These are phyloP conservation scores for Verticillium isaacii DNA, from an alignment of 2,329 filamentous ascomycete genomes.

Conservation along the genomic window DNA sequence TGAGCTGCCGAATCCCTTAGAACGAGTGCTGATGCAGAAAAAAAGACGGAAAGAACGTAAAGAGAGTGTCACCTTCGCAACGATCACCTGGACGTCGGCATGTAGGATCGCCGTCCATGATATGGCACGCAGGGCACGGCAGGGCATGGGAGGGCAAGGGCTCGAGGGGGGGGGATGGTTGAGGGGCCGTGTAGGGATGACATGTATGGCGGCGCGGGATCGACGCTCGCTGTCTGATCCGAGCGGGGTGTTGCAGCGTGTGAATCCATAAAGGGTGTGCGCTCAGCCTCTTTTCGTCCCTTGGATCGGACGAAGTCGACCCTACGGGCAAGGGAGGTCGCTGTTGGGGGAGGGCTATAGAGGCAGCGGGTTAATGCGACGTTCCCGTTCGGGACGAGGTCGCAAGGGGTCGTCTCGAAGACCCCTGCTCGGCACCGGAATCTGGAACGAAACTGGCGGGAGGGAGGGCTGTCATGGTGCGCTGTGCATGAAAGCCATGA, in stretches of 20 bases:
- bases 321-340: neutral
- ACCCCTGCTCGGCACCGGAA: neutral
- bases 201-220: neutral
- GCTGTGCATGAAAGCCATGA: neutral
- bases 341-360: neutral
- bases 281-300: neutral
- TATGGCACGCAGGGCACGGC: neutral
- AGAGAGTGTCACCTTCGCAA: neutral
- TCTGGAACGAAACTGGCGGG: neutral
- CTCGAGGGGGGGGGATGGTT: neutral
- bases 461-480: neutral
- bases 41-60: neutral
- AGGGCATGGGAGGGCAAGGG: neutral
- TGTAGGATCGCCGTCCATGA: neutral
- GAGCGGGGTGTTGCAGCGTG: neutral
- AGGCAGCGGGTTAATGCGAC: neutral
- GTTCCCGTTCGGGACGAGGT: neutral
- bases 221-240: neutral
- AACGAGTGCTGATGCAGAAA: neutral
- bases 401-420: neutral
- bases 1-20: neutral
- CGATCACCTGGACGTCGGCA: neutral
- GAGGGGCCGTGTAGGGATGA: neutral
- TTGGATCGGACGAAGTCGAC: neutral
- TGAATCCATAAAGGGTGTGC: neutral